Conservation (phyloP, 2,329 filamentous ascomycete species). For the Colletotrichum melonis region DNA sequence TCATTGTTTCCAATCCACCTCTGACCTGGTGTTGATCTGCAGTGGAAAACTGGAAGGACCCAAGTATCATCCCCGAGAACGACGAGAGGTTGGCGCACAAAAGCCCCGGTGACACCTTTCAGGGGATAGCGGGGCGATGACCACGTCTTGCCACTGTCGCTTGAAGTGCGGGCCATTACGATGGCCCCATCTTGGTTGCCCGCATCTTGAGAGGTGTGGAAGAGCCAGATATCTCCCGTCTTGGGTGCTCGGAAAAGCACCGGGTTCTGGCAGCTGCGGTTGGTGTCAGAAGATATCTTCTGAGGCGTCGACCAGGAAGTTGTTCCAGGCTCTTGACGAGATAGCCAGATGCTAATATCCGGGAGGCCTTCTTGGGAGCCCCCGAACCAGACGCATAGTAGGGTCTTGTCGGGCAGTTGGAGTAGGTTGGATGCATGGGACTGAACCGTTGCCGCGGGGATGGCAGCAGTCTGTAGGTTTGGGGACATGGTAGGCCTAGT, state of each 20-base stretch:
- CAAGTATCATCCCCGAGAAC: slow-evolving; percentile 50
- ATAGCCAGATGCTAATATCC: slow-evolving; percentile 56
- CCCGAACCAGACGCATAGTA: slow-evolving; percentile 58
- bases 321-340: slow-evolving; percentile 46
- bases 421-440: slow-evolving; percentile 58
- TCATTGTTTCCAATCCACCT: slow-evolving; percentile 59
- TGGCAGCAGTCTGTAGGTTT: slow-evolving; percentile 32
- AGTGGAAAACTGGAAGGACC: slow-evolving; percentile 56
- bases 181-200: slow-evolving; percentile 56
- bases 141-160: slow-evolving; percentile 51
- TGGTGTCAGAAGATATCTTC: slow-evolving; percentile 51
- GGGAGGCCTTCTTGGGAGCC: slow-evolving; percentile 57
- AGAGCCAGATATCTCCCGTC: slow-evolving; percentile 50
- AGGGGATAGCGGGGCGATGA: slow-evolving; percentile 46
- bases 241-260: slow-evolving; percentile 51
- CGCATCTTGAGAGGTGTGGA: slow-evolving; percentile 57
- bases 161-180: slow-evolving; percentile 49
- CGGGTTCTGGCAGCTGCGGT: slow-evolving; percentile 57
- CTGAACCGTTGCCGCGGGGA: slow-evolving; percentile 54
- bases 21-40: slow-evolving; percentile 50
- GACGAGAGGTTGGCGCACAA: slow-evolving; percentile 54
- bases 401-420: slow-evolving; percentile 50
- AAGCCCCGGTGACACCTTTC: slow-evolving; percentile 47
- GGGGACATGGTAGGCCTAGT: background rate
- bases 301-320: slow-evolving; percentile 46